Base-by-base conservation (phyloP, 164 flowering plant genomes). In the Vitis rotundifolia region DNA sequence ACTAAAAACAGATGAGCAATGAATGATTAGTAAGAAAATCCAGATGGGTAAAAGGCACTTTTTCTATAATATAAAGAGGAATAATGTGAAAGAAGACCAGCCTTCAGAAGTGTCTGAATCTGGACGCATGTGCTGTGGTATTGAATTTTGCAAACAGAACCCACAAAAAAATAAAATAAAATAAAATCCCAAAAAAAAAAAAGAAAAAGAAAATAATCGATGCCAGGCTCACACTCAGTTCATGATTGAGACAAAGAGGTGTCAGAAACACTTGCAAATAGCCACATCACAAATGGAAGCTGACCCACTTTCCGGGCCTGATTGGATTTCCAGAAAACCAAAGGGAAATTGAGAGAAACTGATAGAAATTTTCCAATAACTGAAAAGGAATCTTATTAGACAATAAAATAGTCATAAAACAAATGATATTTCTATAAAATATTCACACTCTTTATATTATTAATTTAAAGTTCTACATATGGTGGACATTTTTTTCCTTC, bases 251-350 rank as follows among this genome's bases (percentile, higher is more conserved):
- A 54, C 19, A 62, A 65, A 58, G 68, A 73, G 75, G 53, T 68
- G 79, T 75, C 77, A 69, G 73, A 44, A 63, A 47, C 80, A 31
- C 44, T 31, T 81, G 75, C 76, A 75, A 59, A 59, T 13, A 69
- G 26, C 65, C 47, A 49, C 26, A 5, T 55, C 13, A 47, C 11
- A 59, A 26, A 14, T 54, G 48, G 57, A 61, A 62, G 11, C 69
- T 80, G 77, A 63, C 79, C 44, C 64, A 70, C 72, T 48, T 22
- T 54, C 28, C 16, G 13, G 9, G 15, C 59, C 31, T 63, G 68
- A 64, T 55, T 60, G 56, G 16, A n/a, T 19, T 63, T 3, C n/a
- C 50, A 18, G 51, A 9, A 18, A 49, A 19, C 14, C 44, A 64
- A 57, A 19, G 26, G 26, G 58, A 37, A 49, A n/a, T 11, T 13